Percentiles rank a stretch among this genome's conserved stretches.
These are phyloP conservation scores for Casuarina cunninghamiana DNA, from an alignment of 306 rosid species.

Conservation along the genomic window DNA sequence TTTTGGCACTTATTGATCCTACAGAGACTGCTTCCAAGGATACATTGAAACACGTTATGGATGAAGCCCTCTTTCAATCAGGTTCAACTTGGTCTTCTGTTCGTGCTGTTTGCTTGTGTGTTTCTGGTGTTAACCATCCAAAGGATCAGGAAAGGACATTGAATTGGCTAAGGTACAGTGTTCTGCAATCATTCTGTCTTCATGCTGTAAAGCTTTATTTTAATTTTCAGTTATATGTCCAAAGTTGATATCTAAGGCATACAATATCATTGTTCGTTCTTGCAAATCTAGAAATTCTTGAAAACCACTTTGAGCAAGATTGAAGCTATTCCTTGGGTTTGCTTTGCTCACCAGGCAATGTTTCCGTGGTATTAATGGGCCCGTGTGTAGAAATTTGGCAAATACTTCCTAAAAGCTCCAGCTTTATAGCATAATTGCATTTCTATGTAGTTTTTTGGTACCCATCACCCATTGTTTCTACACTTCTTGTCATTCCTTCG, in stretches of 20 bases:
- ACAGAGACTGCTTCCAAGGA: constrained; percentile 87
- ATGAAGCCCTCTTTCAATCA: constrained; percentile 71
- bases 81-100: constrained; percentile 79
- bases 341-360: neutral
- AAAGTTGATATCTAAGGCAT: neutral
- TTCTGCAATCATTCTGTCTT: constrained; percentile 19
- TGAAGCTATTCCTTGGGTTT: neutral
- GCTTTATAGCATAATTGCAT: neutral
- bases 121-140: constrained; percentile 92
- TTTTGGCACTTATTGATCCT: constrained; percentile 25
- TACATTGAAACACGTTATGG: constrained; percentile 88
- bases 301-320: neutral
- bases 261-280: neutral
- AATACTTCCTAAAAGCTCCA: neutral
- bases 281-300: neutral
- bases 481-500: neutral
- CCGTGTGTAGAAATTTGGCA: neutral
- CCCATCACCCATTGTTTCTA: neutral
- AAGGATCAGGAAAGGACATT: constrained; percentile 78
- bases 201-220: constrained; percentile 1
- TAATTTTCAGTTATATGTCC: neutral
- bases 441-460: neutral
- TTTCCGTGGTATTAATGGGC: neutral
- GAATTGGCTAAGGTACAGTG: constrained; percentile 74
- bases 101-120: constrained; percentile 89